A percentile compares a stretch with the other conserved stretches of the same genome.
Evolutionary conservation across 495 filamentous ascomycete genomes (phyloP).

Genomic region (Trichoderma gamsii): DNA sequence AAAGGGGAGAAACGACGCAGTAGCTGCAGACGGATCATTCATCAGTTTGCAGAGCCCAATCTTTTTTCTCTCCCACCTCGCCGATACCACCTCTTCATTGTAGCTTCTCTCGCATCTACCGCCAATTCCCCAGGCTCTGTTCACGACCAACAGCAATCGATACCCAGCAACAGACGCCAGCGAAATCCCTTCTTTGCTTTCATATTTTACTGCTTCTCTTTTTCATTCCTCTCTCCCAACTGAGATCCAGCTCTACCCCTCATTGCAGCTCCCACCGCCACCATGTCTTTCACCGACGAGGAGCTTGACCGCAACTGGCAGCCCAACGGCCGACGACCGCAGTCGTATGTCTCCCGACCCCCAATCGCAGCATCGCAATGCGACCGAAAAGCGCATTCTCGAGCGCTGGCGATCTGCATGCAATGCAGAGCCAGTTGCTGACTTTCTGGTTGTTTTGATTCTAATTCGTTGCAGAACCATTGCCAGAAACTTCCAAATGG

Average conservation of each 20-base stretch:
- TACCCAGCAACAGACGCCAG: not conserved
- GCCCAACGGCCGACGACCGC: conserved; percentile 64
- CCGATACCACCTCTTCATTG: conserved; percentile 4
- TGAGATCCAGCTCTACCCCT: not conserved
- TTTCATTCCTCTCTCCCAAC: not conserved
- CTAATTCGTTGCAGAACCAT: conserved; percentile 57
- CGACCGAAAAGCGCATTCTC: conserved; percentile 10
- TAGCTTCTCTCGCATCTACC: not conserved
- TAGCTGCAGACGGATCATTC: conserved; percentile 7
- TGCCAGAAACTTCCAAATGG: conserved; percentile 77
- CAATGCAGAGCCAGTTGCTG: conserved; percentile 1
- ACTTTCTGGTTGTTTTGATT: not conserved
- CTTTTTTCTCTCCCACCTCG: not conserved
- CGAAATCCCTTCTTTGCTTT: not conserved
- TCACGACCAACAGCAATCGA: not conserved
- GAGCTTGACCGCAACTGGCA: conserved; percentile 70
- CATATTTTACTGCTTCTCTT: not conserved
- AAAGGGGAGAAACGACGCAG: not conserved
- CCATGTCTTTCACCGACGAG: conserved; percentile 47
- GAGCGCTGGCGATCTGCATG: not conserved
- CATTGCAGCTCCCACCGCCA: conserved; percentile 18
- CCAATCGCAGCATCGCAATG: not conserved
- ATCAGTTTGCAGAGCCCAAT: conserved; percentile 12
- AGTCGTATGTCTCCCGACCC: conserved; percentile 59
- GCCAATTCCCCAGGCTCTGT: not conserved